phyloP scores from a whole-genome alignment of 495 filamentous ascomycete genomes.

The Haplographium delicatum region DNA sequence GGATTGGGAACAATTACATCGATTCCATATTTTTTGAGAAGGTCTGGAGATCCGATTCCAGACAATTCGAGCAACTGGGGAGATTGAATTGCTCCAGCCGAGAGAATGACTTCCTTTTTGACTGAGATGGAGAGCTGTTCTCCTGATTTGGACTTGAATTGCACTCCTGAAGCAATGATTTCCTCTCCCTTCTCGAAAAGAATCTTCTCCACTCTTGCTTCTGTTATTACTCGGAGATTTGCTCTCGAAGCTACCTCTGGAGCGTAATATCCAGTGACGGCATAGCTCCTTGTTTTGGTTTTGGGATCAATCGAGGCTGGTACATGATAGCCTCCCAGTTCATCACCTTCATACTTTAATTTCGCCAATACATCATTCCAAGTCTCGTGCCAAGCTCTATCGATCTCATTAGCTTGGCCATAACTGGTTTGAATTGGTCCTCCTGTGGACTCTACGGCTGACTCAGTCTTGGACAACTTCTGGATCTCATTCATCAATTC shows the following conservation, averaged over 20 bases:
- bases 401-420: constrained; percentile 30
- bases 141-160: background rate
- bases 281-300: constrained; percentile 34
- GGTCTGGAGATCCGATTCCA: constrained; percentile 17
- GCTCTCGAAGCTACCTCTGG: constrained; percentile 29
- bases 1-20: constrained; percentile 33
- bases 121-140: too few relatives aligned
- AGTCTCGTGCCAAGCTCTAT: constrained; percentile 34
- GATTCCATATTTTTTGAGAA: constrained; percentile 40
- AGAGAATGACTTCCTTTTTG: constrained; percentile 17
- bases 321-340: constrained; percentile 41
- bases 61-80: constrained; percentile 22
- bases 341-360: constrained; percentile 33
- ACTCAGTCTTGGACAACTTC: constrained; percentile 31
- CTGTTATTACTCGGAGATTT: constrained; percentile 42
- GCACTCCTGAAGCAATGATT: background rate
- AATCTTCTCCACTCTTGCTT: constrained; percentile 39
- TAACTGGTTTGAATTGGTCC: constrained; percentile 40
- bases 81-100: constrained; percentile 13
- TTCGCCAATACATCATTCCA: constrained; percentile 30
- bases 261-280: constrained; percentile 34
- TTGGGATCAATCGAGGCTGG: constrained; percentile 38
- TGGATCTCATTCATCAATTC: constrained; percentile 27
- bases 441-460: constrained; percentile 25
- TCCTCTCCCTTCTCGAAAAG: constrained; percentile 29